Conservation (phyloP, 2,329 filamentous ascomycete species). For the Amphichorda felina region DNA sequence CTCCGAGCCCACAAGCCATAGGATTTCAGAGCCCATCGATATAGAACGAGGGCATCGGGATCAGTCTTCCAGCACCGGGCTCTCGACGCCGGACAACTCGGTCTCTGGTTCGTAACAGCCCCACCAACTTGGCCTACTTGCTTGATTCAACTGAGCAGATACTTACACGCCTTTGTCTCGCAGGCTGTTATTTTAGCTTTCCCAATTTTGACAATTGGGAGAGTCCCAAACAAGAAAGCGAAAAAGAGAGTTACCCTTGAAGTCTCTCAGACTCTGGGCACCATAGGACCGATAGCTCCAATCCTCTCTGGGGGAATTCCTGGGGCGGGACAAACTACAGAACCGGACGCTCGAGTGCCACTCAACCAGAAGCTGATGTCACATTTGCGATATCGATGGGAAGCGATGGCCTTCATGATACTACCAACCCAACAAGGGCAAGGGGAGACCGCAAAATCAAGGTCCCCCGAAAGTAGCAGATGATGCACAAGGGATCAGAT, state of each 20-base stretch:
- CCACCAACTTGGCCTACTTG: neutral
- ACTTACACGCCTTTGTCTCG: neutral
- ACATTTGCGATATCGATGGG: too few species aligned
- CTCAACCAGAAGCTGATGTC: too few species aligned
- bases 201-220: constrained; percentile 60
- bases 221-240: neutral
- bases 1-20: neutral
- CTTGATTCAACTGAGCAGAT: neutral
- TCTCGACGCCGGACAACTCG: constrained; percentile 1
- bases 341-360: too few species aligned
- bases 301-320: too few species aligned
- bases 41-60: constrained; percentile 1
- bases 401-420: too few species aligned
- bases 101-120: neutral
- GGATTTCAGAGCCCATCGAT: constrained; percentile 1
- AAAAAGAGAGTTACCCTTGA: neutral
- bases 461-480: too few species aligned
- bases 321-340: too few species aligned
- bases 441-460: too few species aligned
- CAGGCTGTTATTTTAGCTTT: constrained; percentile 54
- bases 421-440: too few species aligned
- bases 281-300: too few species aligned
- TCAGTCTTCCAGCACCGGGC: neutral
- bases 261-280: too few species aligned
- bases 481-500: too few species aligned